phyloP scores from a whole-genome alignment of 2,329 filamentous ascomycete genomes.

The Colletotrichum sp. region DNA sequence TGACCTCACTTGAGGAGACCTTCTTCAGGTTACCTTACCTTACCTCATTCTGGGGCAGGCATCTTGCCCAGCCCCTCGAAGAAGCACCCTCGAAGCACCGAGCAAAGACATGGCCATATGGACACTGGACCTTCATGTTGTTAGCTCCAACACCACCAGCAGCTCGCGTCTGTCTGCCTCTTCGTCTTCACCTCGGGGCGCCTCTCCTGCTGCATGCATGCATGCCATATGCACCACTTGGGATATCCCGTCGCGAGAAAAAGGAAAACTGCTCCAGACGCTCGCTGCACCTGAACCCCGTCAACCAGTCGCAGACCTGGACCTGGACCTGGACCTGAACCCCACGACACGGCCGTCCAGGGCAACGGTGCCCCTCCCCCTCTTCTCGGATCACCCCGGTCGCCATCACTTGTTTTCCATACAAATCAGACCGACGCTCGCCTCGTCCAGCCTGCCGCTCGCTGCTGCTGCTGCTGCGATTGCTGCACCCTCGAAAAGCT shows the following conservation, averaged over 20 bases:
- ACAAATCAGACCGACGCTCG: slow-evolving; percentile 14
- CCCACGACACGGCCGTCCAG: slow-evolving; percentile 5
- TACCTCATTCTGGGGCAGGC: not conserved
- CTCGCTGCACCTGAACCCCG: not conserved
- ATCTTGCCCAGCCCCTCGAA: not conserved
- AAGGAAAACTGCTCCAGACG: not conserved
- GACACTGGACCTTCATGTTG: not conserved
- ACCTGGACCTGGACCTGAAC: not conserved
- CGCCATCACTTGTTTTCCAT: slow-evolving; percentile 10
- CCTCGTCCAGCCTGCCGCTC: not conserved
- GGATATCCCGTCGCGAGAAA: not conserved
- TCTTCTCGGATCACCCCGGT: slow-evolving; percentile 11
- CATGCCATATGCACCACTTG: not conserved
- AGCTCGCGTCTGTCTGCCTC: not conserved
- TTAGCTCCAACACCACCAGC: not conserved
- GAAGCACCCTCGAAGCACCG: not conserved
- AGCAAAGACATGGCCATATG: not conserved
- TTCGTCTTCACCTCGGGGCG: not conserved
- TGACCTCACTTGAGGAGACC: not conserved
- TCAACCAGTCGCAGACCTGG: not conserved
- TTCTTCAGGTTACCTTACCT: not conserved
- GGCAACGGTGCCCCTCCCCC: slow-evolving; percentile 9
- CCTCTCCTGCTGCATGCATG: not conserved
- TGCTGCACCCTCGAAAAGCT: not conserved
- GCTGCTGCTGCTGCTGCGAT: not conserved